Conservation (phyloP, 345 rosid genomes). For the Noccaea bulbosa region DNA sequence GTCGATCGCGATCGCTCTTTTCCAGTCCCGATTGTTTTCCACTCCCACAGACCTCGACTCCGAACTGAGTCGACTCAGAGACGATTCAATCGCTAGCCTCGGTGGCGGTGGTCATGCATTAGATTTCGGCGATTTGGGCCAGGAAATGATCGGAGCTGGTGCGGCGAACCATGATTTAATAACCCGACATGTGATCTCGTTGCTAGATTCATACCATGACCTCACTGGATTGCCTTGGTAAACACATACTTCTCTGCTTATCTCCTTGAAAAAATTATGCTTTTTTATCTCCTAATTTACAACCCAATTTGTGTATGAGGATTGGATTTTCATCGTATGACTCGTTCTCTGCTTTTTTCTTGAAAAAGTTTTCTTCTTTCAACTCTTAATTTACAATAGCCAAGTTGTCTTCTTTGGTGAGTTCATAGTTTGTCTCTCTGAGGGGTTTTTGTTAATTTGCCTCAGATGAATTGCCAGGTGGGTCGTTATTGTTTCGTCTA, state of each 20-base stretch:
- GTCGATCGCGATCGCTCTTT: slow-evolving; percentile 1
- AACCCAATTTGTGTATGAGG: background rate
- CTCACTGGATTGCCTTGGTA: slow-evolving; percentile 88
- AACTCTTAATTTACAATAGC: background rate
- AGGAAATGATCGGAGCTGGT: slow-evolving; percentile 33
- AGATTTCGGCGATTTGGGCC: slow-evolving; percentile 31
- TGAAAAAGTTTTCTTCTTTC: background rate
- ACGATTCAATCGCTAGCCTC: slow-evolving; percentile 14
- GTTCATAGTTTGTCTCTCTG: slow-evolving; percentile 23
- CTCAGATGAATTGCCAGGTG: slow-evolving; percentile 67
- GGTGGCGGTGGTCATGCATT: slow-evolving; percentile 10
- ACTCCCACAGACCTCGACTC: slow-evolving; percentile 33
- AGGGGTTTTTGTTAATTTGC: slow-evolving; percentile 20
- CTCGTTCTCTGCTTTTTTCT: background rate
- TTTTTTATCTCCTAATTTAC: background rate
- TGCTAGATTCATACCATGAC: slow-evolving; percentile 76
- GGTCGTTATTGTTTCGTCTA: slow-evolving; percentile 74
- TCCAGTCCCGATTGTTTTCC: slow-evolving; percentile 48
- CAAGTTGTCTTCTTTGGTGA: background rate
- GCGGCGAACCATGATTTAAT: slow-evolving; percentile 52
- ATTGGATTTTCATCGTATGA: background rate
- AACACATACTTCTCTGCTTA: background rate
- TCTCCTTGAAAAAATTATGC: background rate
- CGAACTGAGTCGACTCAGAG: slow-evolving; percentile 13
- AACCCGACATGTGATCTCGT: slow-evolving; percentile 53